These are phyloP conservation scores for Camellia oleifera DNA, from an alignment of 179 eudicot genomes.

Conservation along the genomic window DNA sequence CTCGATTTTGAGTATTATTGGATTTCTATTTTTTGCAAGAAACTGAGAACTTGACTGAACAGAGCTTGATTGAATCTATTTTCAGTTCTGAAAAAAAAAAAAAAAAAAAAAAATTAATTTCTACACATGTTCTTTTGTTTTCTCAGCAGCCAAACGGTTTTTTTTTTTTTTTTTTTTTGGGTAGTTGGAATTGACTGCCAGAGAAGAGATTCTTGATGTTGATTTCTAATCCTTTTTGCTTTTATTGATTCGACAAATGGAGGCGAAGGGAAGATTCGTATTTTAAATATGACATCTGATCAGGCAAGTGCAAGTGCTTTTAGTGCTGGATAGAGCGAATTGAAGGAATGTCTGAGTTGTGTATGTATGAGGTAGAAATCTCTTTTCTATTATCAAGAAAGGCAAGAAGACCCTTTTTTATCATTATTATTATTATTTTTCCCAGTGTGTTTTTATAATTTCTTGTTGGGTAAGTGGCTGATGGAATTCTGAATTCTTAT, in stretches of 20 bases:
- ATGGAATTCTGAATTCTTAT: not conserved
- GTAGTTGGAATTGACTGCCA: not conserved
- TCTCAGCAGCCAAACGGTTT: not conserved
- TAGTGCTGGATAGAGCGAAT: constrained; percentile 41
- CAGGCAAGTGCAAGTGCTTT: constrained; percentile 26
- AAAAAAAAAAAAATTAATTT: too few species aligned
- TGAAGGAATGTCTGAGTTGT: constrained; percentile 63
- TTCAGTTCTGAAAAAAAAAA: not conserved
- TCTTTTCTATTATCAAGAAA: constrained; percentile 2
- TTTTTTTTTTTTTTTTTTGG: not conserved
- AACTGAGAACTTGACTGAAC: not conserved
- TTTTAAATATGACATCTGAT: constrained; percentile 38
- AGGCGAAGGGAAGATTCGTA: constrained; percentile 26
- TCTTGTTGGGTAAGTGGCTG: not conserved
- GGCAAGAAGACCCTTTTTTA: not conserved
- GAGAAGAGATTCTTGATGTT: constrained; percentile 1
- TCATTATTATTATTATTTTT: not conserved
- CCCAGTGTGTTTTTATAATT: not conserved
- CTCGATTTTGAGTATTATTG: not conserved
- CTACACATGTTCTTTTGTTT: not conserved
- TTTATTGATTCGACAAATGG: constrained; percentile 18
- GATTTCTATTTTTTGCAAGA: not conserved
- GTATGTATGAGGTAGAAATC: constrained; percentile 60
- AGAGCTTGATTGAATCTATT: not conserved
- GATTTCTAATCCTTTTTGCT: constrained; percentile 16